A percentile compares a stretch with the other conserved stretches of the same genome.
phyloP scores from a whole-genome alignment of 257 asterid species.

The Orobanche coerulescens region DNA sequence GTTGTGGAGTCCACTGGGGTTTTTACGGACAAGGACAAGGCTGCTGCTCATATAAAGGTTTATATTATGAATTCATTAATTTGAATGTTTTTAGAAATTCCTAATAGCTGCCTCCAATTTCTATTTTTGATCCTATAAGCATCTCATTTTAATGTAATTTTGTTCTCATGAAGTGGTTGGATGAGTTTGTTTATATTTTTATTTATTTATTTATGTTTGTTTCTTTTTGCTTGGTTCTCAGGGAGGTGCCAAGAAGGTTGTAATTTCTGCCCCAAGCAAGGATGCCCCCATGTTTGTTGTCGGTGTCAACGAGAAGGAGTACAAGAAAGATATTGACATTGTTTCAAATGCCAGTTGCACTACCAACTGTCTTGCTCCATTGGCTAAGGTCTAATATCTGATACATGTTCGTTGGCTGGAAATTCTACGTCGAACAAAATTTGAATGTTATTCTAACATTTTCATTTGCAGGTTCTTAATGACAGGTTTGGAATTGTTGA shows the following conservation, averaged over 20 bases:
- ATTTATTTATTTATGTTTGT: neutral
- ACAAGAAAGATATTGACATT: conserved; percentile 58
- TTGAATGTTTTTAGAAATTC: neutral
- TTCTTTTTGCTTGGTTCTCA: conserved; percentile 19
- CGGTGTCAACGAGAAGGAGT: conserved; percentile 90
- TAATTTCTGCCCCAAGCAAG: conserved; percentile 75
- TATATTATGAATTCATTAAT: neutral
- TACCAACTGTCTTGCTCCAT: conserved; percentile 88
- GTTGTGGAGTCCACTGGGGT: conserved; percentile 87
- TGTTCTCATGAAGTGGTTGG: neutral
- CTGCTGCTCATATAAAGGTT: conserved; percentile 84
- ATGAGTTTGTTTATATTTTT: neutral
- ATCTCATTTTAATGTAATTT: neutral
- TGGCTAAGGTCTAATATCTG: conserved; percentile 57
- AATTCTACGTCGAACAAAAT: neutral
- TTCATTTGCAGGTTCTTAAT: conserved; percentile 61
- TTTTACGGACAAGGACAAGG: conserved; percentile 78
- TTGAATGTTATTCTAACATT: neutral
- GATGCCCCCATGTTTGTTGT: conserved; percentile 91
- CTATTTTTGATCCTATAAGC: neutral
- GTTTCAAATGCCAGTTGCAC: conserved; percentile 95
- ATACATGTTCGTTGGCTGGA: neutral
- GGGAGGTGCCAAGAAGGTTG: conserved; percentile 89
- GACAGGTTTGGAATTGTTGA: conserved; percentile 85
- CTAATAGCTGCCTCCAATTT: neutral